Conservation (phyloP, 306 rosid species). For the Cucurbita argyrosperma region DNA sequence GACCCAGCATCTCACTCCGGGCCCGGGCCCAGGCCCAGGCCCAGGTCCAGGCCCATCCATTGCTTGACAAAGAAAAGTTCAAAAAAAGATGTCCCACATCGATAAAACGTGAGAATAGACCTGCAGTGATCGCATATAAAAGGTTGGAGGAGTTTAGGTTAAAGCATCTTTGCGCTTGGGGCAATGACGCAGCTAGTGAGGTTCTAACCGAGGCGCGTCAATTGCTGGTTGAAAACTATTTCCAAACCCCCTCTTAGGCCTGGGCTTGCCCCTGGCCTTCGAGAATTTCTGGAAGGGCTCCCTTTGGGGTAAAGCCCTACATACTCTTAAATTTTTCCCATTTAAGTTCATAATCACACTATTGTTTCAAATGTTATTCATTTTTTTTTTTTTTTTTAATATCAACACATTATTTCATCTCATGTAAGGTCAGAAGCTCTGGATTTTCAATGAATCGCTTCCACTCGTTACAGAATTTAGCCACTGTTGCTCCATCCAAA, state of each 20-base stretch:
- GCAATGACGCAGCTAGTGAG: conserved; percentile 20
- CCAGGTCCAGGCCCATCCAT: neutral
- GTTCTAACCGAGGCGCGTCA: conserved; percentile 17
- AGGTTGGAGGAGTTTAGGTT: rapidly evolving
- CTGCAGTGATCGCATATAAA: neutral
- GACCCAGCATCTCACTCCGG: too few relatives aligned
- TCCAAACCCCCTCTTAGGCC: conserved; percentile 17
- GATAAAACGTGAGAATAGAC: neutral
- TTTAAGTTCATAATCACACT: too few relatives aligned
- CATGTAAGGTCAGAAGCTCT: conserved; percentile 56
- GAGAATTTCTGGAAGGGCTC: conserved; percentile 19
- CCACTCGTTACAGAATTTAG: conserved; percentile 84
- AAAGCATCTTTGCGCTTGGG: conserved; percentile 13
- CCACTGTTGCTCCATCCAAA: conserved; percentile 92
- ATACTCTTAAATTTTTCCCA: neutral
- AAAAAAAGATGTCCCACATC: conserved; percentile 1
- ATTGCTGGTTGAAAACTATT: conserved; percentile 18
- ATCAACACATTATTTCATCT: conserved; percentile 11
- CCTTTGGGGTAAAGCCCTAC: conserved; percentile 9
- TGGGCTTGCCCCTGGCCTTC: conserved; percentile 5
- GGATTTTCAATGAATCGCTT: conserved; percentile 64
- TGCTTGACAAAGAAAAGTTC: too few relatives aligned
- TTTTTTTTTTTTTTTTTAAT: too few relatives aligned
- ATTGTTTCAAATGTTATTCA: too few relatives aligned
- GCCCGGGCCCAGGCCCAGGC: too few relatives aligned